phyloP scores from a whole-genome alignment of 306 rosid species.

The Acmispon strigosus region DNA sequence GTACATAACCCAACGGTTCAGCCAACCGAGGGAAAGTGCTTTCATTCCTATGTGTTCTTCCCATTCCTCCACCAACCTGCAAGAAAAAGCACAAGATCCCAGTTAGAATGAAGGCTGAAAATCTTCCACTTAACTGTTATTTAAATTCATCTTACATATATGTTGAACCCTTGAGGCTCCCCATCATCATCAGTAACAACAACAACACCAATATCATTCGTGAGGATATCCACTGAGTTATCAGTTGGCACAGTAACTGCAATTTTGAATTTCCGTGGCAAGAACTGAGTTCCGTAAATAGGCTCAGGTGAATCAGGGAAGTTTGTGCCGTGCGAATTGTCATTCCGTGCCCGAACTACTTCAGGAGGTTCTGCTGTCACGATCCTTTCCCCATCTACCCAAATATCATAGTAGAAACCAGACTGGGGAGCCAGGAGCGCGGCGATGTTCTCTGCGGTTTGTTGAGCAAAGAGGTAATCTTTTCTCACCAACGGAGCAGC shows the following conservation, averaged over 20 bases:
- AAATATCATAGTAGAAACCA: conserved; percentile 93
- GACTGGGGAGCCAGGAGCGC: conserved; percentile 88
- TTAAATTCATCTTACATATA: conserved; percentile 63
- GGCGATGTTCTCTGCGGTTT: conserved; percentile 93
- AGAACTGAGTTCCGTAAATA: conserved; percentile 90
- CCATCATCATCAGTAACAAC: conserved; percentile 69
- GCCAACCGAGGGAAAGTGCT: conserved; percentile 83
- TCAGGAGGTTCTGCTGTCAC: conserved; percentile 81
- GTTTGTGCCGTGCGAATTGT: conserved; percentile 86
- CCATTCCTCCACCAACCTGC: conserved; percentile 99
- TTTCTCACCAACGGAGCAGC: conserved; percentile 76
- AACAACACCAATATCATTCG: conserved; percentile 88
- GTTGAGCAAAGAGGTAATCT: conserved; percentile 89
- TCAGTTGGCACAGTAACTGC: conserved; percentile 97
- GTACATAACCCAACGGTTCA: conserved; percentile 86
- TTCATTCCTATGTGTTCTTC: conserved; percentile 92
- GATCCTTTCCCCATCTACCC: conserved; percentile 90
- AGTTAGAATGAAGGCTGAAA: conserved; percentile 10
- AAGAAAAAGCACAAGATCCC: conserved; percentile 20
- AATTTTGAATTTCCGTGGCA: conserved; percentile 95
- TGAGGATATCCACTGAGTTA: conserved; percentile 91
- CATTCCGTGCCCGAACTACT: conserved; percentile 79
- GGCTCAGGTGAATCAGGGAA: conserved; percentile 94
- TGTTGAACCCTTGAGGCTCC: conserved; percentile 87
- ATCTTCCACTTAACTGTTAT: neutral